Evolutionary conservation across 2,329 filamentous ascomycete species (phyloP), one percentile per base, ranked within the genome.

Genomic region (Exserohilum turcica): DNA sequence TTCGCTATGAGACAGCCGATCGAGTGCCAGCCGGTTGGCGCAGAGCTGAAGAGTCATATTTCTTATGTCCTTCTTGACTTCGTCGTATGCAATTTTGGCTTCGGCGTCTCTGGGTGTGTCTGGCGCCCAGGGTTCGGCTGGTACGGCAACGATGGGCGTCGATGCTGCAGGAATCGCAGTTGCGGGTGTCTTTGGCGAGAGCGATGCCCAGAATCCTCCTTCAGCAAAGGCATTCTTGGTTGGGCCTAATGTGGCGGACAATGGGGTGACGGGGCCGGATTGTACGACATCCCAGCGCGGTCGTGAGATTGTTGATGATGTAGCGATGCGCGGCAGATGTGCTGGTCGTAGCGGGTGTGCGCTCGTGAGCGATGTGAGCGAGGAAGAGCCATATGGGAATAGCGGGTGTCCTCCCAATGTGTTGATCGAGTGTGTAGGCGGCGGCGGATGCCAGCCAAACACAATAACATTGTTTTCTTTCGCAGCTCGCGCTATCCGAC

Each of bases 141-240:
- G 36, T 3, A 46, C 28, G 13, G 36, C 54, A 2, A 50, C 47
- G 3, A 46, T 16, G 4, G 54, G 54, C 12, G 40, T 43, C 2
- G 39, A 19, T 9, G 36, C 3, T 13, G 19, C 43, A 12, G 47
- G 33, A n/a, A 37, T 28, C 1, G 47, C 24, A 36, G 29, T 31
- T 9, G 16, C 9, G 1, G 56, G 39, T 10, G 43, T 54, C 27
- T 55, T 55, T 7, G 52, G 33, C 9, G 49, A 40, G 21, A 60
- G 50, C 16, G 44, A 54, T 15, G 51, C 59, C 63, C 62, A 63
- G 36, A 56, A 57, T 6, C 62, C 64, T 3, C 53, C 59, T 16
- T 33, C 44, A 2, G 56, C 54, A 38, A 67, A 67, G 1, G 64
- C 54, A 9, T 66, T 66, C 29, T 54, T 57, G 3, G 49, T 9